phyloP scores from a whole-genome alignment of 2,329 filamentous ascomycete genomes.

The Aspergillaceae sp. region DNA sequence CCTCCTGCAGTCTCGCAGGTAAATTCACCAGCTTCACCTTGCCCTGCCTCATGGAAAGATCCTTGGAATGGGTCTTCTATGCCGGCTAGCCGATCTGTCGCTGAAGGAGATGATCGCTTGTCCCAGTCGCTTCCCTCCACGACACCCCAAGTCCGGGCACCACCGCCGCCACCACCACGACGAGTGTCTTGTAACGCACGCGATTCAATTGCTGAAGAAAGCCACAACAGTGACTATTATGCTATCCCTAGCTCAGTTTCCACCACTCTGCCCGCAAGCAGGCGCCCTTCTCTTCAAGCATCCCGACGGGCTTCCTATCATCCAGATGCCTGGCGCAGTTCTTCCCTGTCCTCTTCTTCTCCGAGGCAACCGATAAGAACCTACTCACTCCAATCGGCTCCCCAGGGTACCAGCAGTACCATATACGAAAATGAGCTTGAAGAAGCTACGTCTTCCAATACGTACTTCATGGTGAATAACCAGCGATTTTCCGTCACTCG shows the following conservation, averaged over 20 bases:
- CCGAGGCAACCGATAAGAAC: constrained; percentile 17
- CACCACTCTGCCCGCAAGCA: constrained; percentile 5
- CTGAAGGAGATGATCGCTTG: constrained; percentile 5
- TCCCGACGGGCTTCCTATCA: constrained; percentile 16
- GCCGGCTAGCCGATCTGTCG: constrained; percentile 9
- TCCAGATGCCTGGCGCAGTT: constrained; percentile 8
- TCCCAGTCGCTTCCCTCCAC: constrained; percentile 17
- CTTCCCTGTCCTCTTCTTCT: constrained; percentile 8
- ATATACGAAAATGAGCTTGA: constrained; percentile 18
- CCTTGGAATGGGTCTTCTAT: constrained; percentile 24
- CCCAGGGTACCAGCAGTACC: constrained; percentile 16
- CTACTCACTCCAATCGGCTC: constrained; percentile 21
- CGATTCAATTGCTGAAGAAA: constrained; percentile 4
- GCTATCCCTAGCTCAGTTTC: neutral
- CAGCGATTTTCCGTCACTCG: constrained; percentile 30
- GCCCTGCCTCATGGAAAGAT: constrained; percentile 22
- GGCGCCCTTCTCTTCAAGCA: constrained; percentile 16
- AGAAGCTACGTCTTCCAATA: constrained; percentile 24
- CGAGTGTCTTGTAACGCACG: constrained; percentile 2
- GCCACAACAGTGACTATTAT: constrained; percentile 2
- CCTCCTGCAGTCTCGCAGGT: constrained; percentile 6
- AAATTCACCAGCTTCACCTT: constrained; percentile 6
- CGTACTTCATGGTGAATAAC: constrained; percentile 23
- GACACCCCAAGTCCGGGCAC: neutral
- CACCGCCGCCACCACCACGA: constrained; percentile 7